Base-by-base conservation (phyloP, 257 asterid species). In the Scutellaria minor region DNA sequence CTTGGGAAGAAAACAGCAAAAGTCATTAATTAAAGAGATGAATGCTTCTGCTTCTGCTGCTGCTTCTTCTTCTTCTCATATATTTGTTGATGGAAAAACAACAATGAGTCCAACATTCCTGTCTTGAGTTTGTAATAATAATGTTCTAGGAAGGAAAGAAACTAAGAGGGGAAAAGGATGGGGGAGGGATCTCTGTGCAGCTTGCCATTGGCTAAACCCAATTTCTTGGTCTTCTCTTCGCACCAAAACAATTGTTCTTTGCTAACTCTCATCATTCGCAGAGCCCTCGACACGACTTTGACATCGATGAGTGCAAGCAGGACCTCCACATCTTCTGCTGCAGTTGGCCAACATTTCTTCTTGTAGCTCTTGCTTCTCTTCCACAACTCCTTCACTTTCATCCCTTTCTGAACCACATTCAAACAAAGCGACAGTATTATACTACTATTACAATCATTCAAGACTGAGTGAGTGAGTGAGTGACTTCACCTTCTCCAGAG, bases 121-220 rank as follows among this genome's bases (percentile, higher is more conserved):
- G n/a, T 8, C 47, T 41, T 41, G 18, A 8, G 47, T 14, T 46
- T 24, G 59, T 8, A 42, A 47, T 47, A 47, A 47, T 65, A 42
- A 9, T 9, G 2, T 7, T 42, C 7, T 45, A 37, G 39, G 52
- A 18, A 53, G 12, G 24, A 24, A 20, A 12, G 5, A 2, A 6
- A 51, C 83, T 81, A 83, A 48, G 86, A 82, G 65, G 97, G 97
- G 77, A 94, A 94, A 68, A 94, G 82, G 57, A 82, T 53, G 9
- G 96, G 89, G 22, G 97, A 84, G 1, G 97, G 96, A 68, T 91
- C 98, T 58, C 99, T 89, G 71, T 58, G 92, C 73, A 94, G 77
- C 80, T 91, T 91, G 14, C 94, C 97, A 14, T 83, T 84, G 0
- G 77, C 58, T 13, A 86, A 51, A 12, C 78, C 83, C 65, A 90